These are phyloP conservation scores for Polytrichum commune DNA, from an alignment of 225 moss, liverwort and hornwort species.

Conservation along the genomic window DNA sequence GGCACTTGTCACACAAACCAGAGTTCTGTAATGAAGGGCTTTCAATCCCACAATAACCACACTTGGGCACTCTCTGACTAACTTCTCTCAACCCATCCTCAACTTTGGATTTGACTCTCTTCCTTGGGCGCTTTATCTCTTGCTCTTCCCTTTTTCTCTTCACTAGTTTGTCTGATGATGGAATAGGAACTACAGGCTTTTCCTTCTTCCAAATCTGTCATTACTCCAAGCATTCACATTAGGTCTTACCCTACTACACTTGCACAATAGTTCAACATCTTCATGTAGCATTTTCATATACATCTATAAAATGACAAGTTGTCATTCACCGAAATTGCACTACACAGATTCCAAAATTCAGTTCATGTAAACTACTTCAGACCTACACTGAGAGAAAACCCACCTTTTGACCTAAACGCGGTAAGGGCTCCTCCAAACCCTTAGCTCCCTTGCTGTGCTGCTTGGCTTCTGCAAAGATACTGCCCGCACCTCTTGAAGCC, in stretches of 20 bases:
- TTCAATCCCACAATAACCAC: conserved; percentile 57
- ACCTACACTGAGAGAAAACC: not conserved
- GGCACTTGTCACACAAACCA: conserved; percentile 56
- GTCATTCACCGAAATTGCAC: too few species aligned
- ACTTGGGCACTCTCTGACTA: conserved; percentile 40
- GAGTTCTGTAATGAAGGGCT: conserved; percentile 33
- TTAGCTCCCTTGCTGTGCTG: conserved; percentile 49
- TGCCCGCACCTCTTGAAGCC: conserved; percentile 38
- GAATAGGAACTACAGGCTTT: conserved; percentile 26
- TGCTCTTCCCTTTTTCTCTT: conserved; percentile 75
- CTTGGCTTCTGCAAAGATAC: conserved; percentile 53
- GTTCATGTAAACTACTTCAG: too few species aligned
- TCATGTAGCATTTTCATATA: too few species aligned
- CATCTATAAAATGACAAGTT: too few species aligned
- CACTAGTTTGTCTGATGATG: conserved; percentile 36
- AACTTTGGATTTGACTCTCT: conserved; percentile 52
- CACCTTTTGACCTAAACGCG: conserved; percentile 54
- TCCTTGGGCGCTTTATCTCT: conserved; percentile 42
- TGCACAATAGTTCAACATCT: too few species aligned
- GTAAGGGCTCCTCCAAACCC: conserved; percentile 44
- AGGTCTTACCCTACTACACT: too few species aligned
- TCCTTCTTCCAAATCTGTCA: conserved; percentile 60
- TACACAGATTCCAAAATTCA: too few species aligned
- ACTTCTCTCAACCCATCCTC: conserved; percentile 36
- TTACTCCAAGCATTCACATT: not conserved